Percentiles rank a stretch among this genome's conserved stretches.
Conservation (phyloP, 441 rosid species). For the Breynia disticha region DNA sequence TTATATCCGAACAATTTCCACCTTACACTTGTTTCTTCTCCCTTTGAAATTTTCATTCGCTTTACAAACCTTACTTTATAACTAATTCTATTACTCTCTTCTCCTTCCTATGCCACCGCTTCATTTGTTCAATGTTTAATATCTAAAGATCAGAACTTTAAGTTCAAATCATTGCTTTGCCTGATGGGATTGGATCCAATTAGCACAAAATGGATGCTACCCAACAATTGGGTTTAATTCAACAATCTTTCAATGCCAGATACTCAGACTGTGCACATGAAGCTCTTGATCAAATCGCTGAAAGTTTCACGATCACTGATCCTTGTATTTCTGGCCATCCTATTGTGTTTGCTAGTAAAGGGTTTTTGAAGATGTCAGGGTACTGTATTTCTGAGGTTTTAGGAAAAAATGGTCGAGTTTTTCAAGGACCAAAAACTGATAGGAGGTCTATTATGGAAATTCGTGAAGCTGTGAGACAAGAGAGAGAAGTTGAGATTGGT, state of each 20-base stretch:
- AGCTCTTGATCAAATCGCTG: conserved; percentile 60
- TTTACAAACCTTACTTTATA: too few relatives aligned
- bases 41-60: conserved; percentile 19
- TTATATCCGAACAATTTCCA: conserved; percentile 12
- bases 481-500: conserved; percentile 42
- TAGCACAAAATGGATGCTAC: conserved; percentile 40
- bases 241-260: conserved; percentile 33
- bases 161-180: conserved; percentile 8
- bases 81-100: too few relatives aligned
- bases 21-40: conserved; percentile 14
- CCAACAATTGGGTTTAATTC: conserved; percentile 31
- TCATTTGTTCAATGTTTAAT: background rate
- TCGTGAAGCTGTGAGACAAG: conserved; percentile 72
- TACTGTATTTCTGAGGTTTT: conserved; percentile 54
- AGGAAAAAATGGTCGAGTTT: conserved; percentile 69
- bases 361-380: conserved; percentile 65
- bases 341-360: conserved; percentile 68
- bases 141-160: background rate
- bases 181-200: conserved; percentile 72
- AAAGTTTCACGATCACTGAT: conserved; percentile 77
- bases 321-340: conserved; percentile 76
- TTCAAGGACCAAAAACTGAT: conserved; percentile 70
- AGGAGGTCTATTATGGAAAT: conserved; percentile 66
- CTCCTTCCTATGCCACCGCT: background rate
- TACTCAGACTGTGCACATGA: conserved; percentile 51